Percentiles rank a stretch among this genome's conserved stretches.
These are phyloP conservation scores for Hirsutella thompsonii DNA, from an alignment of 2,329 filamentous ascomycete species.

Conservation along the genomic window DNA sequence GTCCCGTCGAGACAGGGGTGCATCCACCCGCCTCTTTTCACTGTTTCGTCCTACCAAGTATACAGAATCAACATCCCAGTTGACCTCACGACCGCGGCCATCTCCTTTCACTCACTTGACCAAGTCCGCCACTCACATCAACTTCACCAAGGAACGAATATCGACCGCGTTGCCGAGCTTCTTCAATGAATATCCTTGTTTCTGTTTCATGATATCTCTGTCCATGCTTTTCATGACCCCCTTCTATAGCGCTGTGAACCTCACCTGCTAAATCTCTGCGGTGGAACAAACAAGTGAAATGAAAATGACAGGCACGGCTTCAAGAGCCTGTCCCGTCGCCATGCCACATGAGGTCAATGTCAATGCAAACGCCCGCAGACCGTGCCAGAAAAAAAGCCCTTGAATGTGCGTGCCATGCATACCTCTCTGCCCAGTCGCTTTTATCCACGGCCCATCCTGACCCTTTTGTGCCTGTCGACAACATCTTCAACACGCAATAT, in stretches of 20 bases:
- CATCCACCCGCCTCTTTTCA: too few relatives aligned
- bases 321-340: not conserved
- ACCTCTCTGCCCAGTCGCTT: not conserved
- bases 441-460: too few relatives aligned
- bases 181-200: not conserved
- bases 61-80: too few relatives aligned
- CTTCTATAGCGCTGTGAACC: slow-evolving; percentile 9
- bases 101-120: too few relatives aligned
- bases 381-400: not conserved
- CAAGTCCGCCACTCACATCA: too few relatives aligned
- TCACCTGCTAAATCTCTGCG: not conserved
- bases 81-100: too few relatives aligned
- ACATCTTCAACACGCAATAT: too few relatives aligned
- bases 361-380: slow-evolving; percentile 3
- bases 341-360: slow-evolving; percentile 2
- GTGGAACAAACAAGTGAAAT: not conserved
- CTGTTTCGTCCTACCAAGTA: too few relatives aligned
- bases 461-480: too few relatives aligned
- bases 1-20: too few relatives aligned
- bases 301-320: not conserved
- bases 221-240: slow-evolving; percentile 9
- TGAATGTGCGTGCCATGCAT: not conserved
- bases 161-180: not conserved
- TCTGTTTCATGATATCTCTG: slow-evolving; percentile 7
- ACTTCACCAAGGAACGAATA: not conserved